Base-by-base conservation (phyloP, 2,329 filamentous ascomycete genomes). In the Thielaviopsis punctulata region DNA sequence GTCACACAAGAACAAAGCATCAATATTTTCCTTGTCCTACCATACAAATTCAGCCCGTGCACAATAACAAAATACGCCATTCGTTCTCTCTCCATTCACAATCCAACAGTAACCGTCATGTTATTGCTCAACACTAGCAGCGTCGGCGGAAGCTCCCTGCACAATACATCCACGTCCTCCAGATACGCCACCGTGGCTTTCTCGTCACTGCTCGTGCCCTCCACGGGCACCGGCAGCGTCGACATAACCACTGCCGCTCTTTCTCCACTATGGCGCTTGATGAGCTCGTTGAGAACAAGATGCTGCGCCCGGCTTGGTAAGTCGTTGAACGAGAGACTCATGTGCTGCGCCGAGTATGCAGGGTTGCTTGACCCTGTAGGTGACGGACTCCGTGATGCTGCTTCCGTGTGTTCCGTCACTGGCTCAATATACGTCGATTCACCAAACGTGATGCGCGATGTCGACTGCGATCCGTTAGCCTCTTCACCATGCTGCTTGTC, bases 101-200 rank as follows among this genome's bases (percentile, higher is more conserved):
- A 65, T 62, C 80, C 84, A 60, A 84, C 84, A 6, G 84, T 93
- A 46, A 93, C 86, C 15, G 86, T 93, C 83, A 93, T 88, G 60
- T 81, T 87, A 65, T 93, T 93, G 65, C 84, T 88, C 65, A 93
- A 75, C 39, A 94, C 84, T 63, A 94, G 68, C 60, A 93, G 64
- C 45, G 80, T 78, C 1, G 87, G 86, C 24, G 86, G 86, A 56
- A 90, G 67, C 10, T 77, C 82, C 60, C 82, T 77, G 63, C 84
- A 90, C 54, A 94, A 66, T 2, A 92, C 76, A 64, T 92, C 84
- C 55, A 90, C 70, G 64, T 88, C 83, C 48, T 77, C 81, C 47
- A 94, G 69, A 64, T 92, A 94, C 56, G 76, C 75, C 53, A 86
- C 68, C 59, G 84, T 86, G 18, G 83, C 79, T 41, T 70, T 69